phyloP scores from a whole-genome alignment of 192 early-diverging fungal genomes.

The Physocladia obscura region DNA sequence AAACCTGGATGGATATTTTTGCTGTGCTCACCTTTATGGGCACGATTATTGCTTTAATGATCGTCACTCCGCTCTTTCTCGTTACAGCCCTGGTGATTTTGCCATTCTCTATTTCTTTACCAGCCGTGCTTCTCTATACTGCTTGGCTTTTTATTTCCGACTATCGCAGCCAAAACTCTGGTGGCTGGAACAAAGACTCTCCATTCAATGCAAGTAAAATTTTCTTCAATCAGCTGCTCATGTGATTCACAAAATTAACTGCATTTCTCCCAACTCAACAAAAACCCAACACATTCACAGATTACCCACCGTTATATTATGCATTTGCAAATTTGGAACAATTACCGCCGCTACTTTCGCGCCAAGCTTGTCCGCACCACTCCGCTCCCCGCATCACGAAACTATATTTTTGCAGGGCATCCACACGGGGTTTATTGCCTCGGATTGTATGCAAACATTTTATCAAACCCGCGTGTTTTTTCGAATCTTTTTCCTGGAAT shows the following conservation, averaged over 20 bases:
- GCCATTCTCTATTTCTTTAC: background rate
- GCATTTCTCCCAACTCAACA: background rate
- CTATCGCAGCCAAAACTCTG: background rate
- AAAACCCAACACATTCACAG: background rate
- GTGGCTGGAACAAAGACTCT: constrained; percentile 12
- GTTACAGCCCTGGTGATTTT: background rate
- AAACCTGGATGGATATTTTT: background rate
- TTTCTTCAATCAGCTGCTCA: background rate
- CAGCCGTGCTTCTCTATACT: background rate
- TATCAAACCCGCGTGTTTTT: constrained; percentile 11
- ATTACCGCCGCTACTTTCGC: constrained; percentile 30
- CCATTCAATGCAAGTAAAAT: background rate
- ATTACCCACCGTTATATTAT: background rate
- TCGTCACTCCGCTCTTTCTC: background rate
- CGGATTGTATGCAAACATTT: constrained; percentile 28
- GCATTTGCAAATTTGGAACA: constrained; percentile 14
- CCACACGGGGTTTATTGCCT: constrained; percentile 33
- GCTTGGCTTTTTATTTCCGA: background rate
- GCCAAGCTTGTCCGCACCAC: constrained; percentile 29
- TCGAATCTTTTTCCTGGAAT: constrained; percentile 12
- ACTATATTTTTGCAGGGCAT: constrained; percentile 34
- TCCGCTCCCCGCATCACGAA: constrained; percentile 19
- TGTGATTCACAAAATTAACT: background rate
- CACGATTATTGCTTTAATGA: background rate
- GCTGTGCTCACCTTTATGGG: constrained; percentile 4